phyloP scores from a whole-genome alignment of 805 yeast species.

The Nakazawaea laoshanensis region DNA sequence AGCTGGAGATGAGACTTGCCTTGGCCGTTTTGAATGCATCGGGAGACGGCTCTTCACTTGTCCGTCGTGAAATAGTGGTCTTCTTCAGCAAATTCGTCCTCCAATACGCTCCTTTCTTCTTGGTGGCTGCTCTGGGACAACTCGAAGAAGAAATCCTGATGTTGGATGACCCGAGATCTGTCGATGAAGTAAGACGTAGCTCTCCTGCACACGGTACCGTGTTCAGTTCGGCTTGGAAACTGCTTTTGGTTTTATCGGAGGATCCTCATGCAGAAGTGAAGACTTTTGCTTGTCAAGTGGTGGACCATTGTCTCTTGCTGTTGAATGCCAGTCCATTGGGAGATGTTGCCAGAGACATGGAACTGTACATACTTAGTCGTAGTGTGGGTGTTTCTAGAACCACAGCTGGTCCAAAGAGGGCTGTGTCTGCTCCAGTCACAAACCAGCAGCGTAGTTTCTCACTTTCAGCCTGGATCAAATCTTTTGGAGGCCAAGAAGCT shows the following conservation, averaged over 20 bases:
- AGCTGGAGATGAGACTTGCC: constrained; percentile 65
- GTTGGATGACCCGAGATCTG: constrained; percentile 49
- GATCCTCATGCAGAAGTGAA: constrained; percentile 85
- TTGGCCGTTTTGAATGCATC: constrained; percentile 57
- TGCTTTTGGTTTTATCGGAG: constrained; percentile 67
- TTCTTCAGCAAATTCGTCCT: constrained; percentile 69
- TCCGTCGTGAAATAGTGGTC: constrained; percentile 74
- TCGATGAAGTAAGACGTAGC: constrained; percentile 55
- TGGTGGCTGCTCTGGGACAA: constrained; percentile 82
- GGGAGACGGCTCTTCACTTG: constrained; percentile 85
- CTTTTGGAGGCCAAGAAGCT: too few species aligned
- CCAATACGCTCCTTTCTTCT: constrained; percentile 62
- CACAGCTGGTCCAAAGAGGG: too few species aligned
- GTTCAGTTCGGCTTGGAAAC: constrained; percentile 82
- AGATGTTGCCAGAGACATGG: constrained; percentile 58
- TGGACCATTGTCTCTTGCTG: constrained; percentile 62
- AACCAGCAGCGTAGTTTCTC: too few species aligned
- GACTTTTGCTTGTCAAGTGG: constrained; percentile 60
- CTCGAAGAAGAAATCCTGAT: constrained; percentile 71
- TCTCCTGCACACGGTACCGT: constrained; percentile 84
- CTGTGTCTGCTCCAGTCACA: too few species aligned
- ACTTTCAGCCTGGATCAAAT: too few species aligned
- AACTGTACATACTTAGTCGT: constrained; percentile 49
- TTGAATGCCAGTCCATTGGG: constrained; percentile 60
- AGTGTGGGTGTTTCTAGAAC: too few species aligned